Evolutionary conservation across 441 rosid species (phyloP), one percentile per base, ranked within the genome.

Genomic region (Monsonia emarginata): DNA sequence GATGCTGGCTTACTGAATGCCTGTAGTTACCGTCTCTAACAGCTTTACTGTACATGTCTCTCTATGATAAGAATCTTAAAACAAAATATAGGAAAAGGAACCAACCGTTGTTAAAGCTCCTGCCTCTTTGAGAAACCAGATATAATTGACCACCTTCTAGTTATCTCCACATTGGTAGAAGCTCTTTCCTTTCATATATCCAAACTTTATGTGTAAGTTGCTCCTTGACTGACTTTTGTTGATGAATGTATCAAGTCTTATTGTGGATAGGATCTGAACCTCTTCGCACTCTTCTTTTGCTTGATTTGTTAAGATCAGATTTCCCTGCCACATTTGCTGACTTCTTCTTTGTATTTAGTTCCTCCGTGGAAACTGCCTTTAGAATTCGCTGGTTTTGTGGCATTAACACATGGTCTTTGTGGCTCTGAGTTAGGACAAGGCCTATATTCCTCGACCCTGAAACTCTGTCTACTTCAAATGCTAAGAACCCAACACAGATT

Each of bases 241-340:
- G 63, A 68, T 48, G 56, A 30, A 65, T 56, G 16, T 68, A 38
- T 81, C 80, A 82, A 22, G 92, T 65, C 79, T 82, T 83, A 85
- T 93, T 93, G 82, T 93, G 98, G 73, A 93, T 93, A 76, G 98
- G 98, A 85, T 93, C 91, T 21, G 97, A 84, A 31, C 98, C 98
- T 82, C 83, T 78, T 69, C 88, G 77, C 19, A 87, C 94, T 56
- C 81, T 75, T 85, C 98, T 85, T 77, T 93, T 88, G 85, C 95
- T 90, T 28, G 91, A 80, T 73, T 70, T 79, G 74, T 83, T 78
- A 0, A 84, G 81, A 74, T 86, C 86, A 24, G 73, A 63, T 72
- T 61, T 65, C 59, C 65, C 78, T 63, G 74, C 80, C 71, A 50
- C 59, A 46, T 66, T 30, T 59, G 79, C 68, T 67, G 81, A 72